A percentile compares a stretch with the other conserved stretches of the same genome.
Evolutionary conservation across 2,329 filamentous ascomycete species (phyloP).

Genomic region (Hymenoscyphus fructigenus): DNA sequence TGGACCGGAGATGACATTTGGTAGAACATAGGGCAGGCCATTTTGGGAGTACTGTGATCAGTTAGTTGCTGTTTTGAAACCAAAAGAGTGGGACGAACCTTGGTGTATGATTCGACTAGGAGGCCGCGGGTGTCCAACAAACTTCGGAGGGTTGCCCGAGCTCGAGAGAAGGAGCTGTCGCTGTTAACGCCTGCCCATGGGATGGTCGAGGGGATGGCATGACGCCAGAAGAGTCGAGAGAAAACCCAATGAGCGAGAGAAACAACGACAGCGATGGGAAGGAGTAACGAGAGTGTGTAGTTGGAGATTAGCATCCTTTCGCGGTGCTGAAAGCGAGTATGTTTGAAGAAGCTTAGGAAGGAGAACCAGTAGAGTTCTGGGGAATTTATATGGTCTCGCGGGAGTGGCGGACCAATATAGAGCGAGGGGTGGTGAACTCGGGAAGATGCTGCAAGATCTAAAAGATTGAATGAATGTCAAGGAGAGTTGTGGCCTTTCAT

Average conservation of each 20-base stretch:
- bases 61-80: constrained; percentile 7
- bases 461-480: not conserved
- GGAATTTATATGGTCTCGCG: not conserved
- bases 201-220: constrained; percentile 16
- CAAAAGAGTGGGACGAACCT: constrained; percentile 16
- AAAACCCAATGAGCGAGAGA: constrained; percentile 15
- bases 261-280: not conserved
- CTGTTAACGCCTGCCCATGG: constrained; percentile 23
- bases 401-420: not conserved
- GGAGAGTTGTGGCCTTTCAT: not conserved
- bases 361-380: not conserved
- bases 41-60: constrained; percentile 42
- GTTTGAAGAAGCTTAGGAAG: not conserved
- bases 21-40: constrained; percentile 43
- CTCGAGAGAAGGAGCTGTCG: constrained; percentile 16
- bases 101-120: constrained; percentile 24
- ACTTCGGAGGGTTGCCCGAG: constrained; percentile 20
- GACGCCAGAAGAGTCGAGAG: constrained; percentile 20
- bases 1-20: constrained; percentile 41
- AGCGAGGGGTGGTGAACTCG: not conserved
- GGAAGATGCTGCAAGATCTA: not conserved
- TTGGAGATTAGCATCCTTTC: not conserved
- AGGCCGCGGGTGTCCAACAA: constrained; percentile 23
- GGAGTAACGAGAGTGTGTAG: not conserved
- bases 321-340: not conserved